Base-by-base conservation (phyloP, 2,329 filamentous ascomycete genomes). In the Xylaria sp. region DNA sequence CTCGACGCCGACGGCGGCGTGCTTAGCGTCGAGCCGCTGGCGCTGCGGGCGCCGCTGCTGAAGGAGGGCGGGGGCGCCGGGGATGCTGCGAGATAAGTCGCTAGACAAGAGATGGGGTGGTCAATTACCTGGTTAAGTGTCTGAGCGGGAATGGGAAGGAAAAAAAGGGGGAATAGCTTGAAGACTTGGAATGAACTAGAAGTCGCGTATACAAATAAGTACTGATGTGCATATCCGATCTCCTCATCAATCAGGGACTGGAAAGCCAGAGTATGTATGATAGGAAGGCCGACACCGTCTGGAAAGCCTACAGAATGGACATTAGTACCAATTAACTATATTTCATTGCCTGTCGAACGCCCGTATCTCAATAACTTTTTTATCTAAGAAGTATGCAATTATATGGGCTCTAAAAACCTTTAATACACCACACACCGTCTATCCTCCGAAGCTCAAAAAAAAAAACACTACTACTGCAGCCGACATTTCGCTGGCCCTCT, bases 21-120 rank as follows among this genome's bases (percentile, higher is more conserved):
- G 17, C 48, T 61, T 24, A 58, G 60, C 7, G 63, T 69, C 7
- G 39, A 62, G 57, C 61, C 66, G 38, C 47, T 66, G 52, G 66
- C 67, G 18, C 18, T 69, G 43, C 54, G 66, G 50, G 55, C 59
- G n/a, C 48, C 42, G 19, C 40, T 66, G 54, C 18, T 37, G 19
- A 66, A 58, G 45, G 40, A 47, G 29, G 29, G 29, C 29, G 5
- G 9, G 8, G 11, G 4, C 29, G 3, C 4, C 29, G 29, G 3
- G 4, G 29, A 13, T 34, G 6, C 4, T 34, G 29, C n/a, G n/a
- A n/a, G n/a, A n/a, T n/a, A n/a, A n/a, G n/a, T n/a, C n/a, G n/a
- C n/a, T n/a, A n/a, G n/a, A n/a, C n/a, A n/a, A n/a, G 29, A 34
- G 29, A 34, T 7, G 29, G 29, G 29, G 9, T 13, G 29, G 29